These are phyloP conservation scores for Talaromyces nanjingensis DNA, from an alignment of 495 filamentous ascomycete genomes.

Conservation along the genomic window DNA sequence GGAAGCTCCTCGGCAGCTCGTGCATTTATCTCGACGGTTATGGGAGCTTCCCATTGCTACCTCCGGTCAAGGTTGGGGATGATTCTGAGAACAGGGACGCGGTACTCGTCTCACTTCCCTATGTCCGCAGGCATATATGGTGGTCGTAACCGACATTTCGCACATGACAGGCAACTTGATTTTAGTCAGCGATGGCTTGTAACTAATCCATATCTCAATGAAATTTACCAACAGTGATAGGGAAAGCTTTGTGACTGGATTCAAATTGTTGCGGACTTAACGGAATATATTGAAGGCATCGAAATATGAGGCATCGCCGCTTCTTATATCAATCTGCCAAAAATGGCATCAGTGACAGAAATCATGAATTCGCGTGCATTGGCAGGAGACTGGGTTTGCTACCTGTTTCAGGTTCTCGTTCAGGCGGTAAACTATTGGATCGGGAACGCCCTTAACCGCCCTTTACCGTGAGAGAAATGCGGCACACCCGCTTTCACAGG, in stretches of 20 bases:
- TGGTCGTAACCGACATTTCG: conserved; percentile 11
- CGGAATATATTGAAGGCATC: not conserved
- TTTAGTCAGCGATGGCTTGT: not conserved
- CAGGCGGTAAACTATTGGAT: too few relatives aligned
- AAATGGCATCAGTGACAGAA: too few relatives aligned
- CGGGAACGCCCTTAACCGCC: too few relatives aligned
- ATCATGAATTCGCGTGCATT: too few relatives aligned
- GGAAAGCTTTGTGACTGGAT: not conserved
- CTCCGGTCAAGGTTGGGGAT: conserved; percentile 12
- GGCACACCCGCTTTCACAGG: too few relatives aligned
- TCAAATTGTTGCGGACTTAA: not conserved
- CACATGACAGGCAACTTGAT: conserved; percentile 2
- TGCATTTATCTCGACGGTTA: conserved; percentile 12
- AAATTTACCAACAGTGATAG: not conserved
- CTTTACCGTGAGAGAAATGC: too few relatives aligned
- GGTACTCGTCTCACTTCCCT: conserved; percentile 11
- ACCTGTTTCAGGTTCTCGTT: too few relatives aligned
- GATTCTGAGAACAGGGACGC: conserved; percentile 11
- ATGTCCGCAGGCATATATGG: conserved; percentile 10
- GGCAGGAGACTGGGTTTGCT: too few relatives aligned
- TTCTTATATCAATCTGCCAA: too few relatives aligned
- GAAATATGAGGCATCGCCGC: too few relatives aligned
- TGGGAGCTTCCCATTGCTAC: conserved; percentile 11
- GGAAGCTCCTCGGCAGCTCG: conserved; percentile 8
- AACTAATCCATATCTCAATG: not conserved